Evolutionary conservation across 495 filamentous ascomycete species (phyloP).

Genomic region (Astrocystis sublimbata): DNA sequence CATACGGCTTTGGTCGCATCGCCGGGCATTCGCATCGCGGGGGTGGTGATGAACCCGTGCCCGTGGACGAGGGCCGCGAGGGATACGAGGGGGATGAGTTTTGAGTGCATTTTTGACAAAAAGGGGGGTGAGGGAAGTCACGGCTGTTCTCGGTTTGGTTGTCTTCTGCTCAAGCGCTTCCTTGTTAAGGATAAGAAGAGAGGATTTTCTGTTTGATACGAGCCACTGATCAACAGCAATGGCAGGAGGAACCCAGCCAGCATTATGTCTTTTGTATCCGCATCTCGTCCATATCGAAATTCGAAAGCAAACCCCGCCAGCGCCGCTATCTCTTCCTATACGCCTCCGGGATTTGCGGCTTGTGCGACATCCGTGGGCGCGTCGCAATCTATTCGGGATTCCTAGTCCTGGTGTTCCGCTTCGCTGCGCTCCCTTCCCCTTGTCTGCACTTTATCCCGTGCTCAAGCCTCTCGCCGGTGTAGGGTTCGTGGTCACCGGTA

Average conservation of each 20-base stretch:
- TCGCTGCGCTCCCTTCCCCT: background rate
- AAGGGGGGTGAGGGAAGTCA: too few species aligned
- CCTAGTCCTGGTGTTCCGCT: background rate
- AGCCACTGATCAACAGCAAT: too few species aligned
- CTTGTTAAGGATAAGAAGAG: too few species aligned
- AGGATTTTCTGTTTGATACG: background rate
- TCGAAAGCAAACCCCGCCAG: background rate
- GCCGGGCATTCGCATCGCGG: slow-evolving; percentile 61
- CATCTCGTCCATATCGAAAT: background rate
- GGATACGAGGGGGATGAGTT: slow-evolving; percentile 43
- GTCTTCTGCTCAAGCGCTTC: background rate
- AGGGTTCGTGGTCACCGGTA: slow-evolving; percentile 1
- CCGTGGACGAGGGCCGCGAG: slow-evolving; percentile 55
- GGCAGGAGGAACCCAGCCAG: too few species aligned
- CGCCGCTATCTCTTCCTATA: background rate
- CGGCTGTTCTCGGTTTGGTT: too few species aligned
- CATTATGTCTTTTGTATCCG: slow-evolving; percentile 3
- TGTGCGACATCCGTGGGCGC: background rate
- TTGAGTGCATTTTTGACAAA: slow-evolving; percentile 28
- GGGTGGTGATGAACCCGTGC: slow-evolving; percentile 64
- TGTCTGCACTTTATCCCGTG: background rate
- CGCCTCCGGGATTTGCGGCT: background rate
- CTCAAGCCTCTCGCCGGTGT: background rate
- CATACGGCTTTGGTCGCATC: slow-evolving; percentile 60
- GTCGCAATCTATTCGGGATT: slow-evolving; percentile 12